Conservation (phyloP, 768 basidiomycete genomes). For the Sporobolomyces roseus region DNA sequence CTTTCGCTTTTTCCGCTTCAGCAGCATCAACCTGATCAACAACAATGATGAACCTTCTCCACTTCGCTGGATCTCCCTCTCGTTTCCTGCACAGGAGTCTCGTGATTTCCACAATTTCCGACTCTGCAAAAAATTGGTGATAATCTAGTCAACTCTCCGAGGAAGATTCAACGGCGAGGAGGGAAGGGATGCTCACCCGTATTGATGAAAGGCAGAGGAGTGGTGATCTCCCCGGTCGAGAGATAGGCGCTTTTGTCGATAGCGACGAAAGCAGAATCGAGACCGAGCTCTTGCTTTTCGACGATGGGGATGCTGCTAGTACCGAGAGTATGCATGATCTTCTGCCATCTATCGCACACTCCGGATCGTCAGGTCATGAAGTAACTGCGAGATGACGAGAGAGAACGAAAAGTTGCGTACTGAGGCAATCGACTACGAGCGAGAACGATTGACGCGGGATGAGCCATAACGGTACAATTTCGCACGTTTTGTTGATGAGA, state of each 20-base stretch:
- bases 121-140: not conserved
- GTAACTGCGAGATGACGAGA: not conserved
- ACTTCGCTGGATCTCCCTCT: not conserved
- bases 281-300: not conserved
- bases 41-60: slow-evolving; percentile 27
- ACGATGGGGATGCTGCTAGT: not conserved
- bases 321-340: not conserved
- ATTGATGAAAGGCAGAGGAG: no score
- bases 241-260: not conserved
- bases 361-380: not conserved
- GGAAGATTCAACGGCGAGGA: no score
- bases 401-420: slow-evolving; percentile 5
- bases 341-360: not conserved
- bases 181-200: no score
- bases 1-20: not conserved
- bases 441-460: slow-evolving; percentile 20
- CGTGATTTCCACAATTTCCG: slow-evolving; percentile 17
- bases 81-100: not conserved
- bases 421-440: not conserved
- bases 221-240: no score
- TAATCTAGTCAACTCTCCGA: no score
- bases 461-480: not conserved
- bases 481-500: not conserved
- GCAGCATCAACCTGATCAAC: not conserved
- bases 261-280: not conserved